Conservation (phyloP, 164 flowering plant species). For the Dillenia suffruticosa region DNA sequence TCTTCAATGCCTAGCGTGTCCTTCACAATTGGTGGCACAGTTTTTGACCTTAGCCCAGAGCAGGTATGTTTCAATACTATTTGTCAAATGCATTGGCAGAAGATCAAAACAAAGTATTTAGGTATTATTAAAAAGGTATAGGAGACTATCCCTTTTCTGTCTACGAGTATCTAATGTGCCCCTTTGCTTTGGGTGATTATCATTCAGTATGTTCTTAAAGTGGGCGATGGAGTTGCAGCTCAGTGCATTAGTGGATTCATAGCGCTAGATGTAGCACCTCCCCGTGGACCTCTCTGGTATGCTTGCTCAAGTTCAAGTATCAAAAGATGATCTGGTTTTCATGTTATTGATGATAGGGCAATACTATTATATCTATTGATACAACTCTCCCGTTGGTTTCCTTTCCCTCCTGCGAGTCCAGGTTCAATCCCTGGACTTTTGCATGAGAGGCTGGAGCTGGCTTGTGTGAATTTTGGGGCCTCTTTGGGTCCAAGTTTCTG, state of each 20-base stretch:
- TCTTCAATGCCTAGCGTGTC: slow-evolving; percentile 66
- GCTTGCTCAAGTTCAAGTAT: neutral
- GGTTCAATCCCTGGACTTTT: no score
- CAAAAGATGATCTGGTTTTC: no score
- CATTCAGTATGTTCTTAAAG: slow-evolving; percentile 60
- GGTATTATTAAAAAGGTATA: neutral
- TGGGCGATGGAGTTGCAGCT: slow-evolving; percentile 55
- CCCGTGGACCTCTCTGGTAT: slow-evolving; percentile 75
- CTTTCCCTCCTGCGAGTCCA: no score
- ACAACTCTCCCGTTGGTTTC: no score
- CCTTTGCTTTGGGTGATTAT: slow-evolving; percentile 1
- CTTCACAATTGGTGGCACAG: slow-evolving; percentile 65
- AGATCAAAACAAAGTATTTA: neutral
- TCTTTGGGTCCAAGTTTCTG: no score
- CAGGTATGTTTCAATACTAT: slow-evolving; percentile 34
- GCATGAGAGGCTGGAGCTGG: no score
- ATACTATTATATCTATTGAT: no score
- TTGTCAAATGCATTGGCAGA: neutral
- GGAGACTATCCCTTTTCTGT: neutral
- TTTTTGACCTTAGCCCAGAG: slow-evolving; percentile 57
- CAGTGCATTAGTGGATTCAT: slow-evolving; percentile 78
- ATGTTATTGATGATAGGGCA: no score
- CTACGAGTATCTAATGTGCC: neutral
- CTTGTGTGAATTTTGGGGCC: no score
- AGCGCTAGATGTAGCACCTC: slow-evolving; percentile 66